Conservation (phyloP, 495 filamentous ascomycete species). For the Pseudevernia furfuracea region DNA sequence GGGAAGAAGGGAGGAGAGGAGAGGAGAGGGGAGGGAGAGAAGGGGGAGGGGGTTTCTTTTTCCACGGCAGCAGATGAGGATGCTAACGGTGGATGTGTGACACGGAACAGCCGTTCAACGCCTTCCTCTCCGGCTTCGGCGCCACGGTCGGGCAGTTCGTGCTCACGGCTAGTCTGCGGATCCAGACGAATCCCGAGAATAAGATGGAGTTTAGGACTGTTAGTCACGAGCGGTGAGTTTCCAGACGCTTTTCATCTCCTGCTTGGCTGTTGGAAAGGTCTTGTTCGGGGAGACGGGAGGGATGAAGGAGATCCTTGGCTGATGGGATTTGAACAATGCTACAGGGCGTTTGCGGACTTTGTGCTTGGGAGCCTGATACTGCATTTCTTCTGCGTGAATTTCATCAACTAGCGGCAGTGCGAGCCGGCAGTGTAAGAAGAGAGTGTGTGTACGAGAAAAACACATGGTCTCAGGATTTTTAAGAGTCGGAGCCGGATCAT, state of each 20-base stretch:
- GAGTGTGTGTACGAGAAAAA: background rate
- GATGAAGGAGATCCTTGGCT: background rate
- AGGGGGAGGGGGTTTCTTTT: too few species aligned
- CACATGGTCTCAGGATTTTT: background rate
- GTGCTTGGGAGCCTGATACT: conserved; percentile 89
- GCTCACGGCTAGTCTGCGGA: conserved; percentile 78
- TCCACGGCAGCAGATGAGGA: too few species aligned
- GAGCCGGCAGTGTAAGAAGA: background rate
- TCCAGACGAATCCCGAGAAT: conserved; percentile 62
- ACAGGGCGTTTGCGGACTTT: conserved; percentile 92
- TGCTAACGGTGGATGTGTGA: too few species aligned
- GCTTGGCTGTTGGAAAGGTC: background rate
- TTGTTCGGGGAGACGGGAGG: background rate
- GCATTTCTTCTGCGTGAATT: conserved; percentile 99
- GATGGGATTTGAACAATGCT: background rate
- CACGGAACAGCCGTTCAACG: conserved; percentile 92
- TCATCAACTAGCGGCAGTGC: conserved; percentile 73
- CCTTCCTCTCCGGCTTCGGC: conserved; percentile 89
- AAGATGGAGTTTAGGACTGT: conserved; percentile 30
- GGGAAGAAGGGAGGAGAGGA: background rate
- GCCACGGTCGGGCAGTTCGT: conserved; percentile 98
- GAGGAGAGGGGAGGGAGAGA: background rate
- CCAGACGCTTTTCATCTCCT: background rate
- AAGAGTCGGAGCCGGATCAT: background rate
- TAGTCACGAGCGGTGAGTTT: conserved; percentile 45